Base-by-base conservation (phyloP, 1,284 basidiomycete genomes). In the Rhodotorula mucilaginosa region DNA sequence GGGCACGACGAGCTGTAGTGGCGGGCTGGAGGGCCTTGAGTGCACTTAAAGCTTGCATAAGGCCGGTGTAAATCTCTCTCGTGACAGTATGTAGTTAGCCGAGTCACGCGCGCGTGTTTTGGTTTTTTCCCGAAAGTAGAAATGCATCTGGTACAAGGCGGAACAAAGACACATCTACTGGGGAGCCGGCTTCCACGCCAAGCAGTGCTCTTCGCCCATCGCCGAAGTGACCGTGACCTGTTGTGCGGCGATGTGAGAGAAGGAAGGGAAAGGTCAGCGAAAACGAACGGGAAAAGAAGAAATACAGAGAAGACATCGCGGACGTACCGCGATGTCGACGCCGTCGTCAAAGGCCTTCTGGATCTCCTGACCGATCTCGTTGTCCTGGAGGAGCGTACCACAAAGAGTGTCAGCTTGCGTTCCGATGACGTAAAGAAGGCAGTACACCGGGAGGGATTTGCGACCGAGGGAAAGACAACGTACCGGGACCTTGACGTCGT, bases 401-500 rank as follows among this genome's bases (percentile, higher is more conserved):
- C 49, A 51, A 51, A 19, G 26, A 31, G 54, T 29, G 54, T 56
- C 54, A 56, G 54, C 12, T 44, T 13, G 39, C 10, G 10, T 10
- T 44, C 12, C 39, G 39, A 13, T 13, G 39, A 26, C 26, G 26
- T 26, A 26, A 26, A 10, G 12, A 44, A 44, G 26, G 26, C 26
- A 44, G 34, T 34, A 8, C 34, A 34, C 34, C 34, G 34, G 6
- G 34, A 1, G 6, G 6, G 8, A 34, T 7, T 34, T 5, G 6
- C 34, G 5, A 8, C 34, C 49, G 19, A 51, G 54, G 54, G 26
- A 26, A 8, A 16, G 8, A 44, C 39, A 44, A 56, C 54, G 10
- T 29, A 56, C 54, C 66, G 96, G 97, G 78, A 97, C 83, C 82
- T 89, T 91, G 83, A 99, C 92, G 84, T 99, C 96, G 82, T 98